Percentiles rank a stretch among this genome's conserved stretches.
These are phyloP conservation scores for Erysimum cheiranthoides DNA, from an alignment of 345 rosid genomes.

Conservation along the genomic window DNA sequence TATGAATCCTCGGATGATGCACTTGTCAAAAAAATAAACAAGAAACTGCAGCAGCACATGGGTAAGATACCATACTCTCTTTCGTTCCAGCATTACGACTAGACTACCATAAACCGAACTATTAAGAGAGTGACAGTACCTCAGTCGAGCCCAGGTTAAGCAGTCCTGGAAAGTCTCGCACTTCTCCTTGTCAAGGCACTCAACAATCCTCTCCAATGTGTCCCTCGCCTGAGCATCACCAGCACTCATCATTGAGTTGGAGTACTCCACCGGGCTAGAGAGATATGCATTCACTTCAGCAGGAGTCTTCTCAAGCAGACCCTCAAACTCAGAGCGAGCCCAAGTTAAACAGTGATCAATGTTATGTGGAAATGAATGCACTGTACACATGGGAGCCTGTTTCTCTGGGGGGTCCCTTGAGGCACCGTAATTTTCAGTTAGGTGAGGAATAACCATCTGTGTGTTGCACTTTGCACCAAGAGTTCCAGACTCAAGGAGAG, in stretches of 20 bases:
- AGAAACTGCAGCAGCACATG: not conserved
- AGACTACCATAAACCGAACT: not conserved
- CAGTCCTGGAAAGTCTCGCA: slow-evolving; percentile 92
- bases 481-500: slow-evolving; percentile 99
- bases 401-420: slow-evolving; percentile 99
- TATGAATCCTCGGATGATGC: not conserved
- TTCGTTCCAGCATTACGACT: not conserved
- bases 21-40: not conserved
- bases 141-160: slow-evolving; percentile 92
- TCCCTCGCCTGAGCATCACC: slow-evolving; percentile 99
- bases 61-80: not conserved
- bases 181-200: slow-evolving; percentile 90
- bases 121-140: slow-evolving; percentile 48
- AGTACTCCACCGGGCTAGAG: slow-evolving; percentile 76
- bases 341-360: slow-evolving; percentile 99
- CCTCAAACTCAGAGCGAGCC: slow-evolving; percentile 99
- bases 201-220: slow-evolving; percentile 82
- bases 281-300: slow-evolving; percentile 95
- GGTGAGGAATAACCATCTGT: slow-evolving; percentile 97
- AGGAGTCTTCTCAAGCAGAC: slow-evolving; percentile 95
- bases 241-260: slow-evolving; percentile 68
- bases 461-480: slow-evolving; percentile 98
- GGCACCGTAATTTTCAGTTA: slow-evolving; percentile 98
- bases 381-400: slow-evolving; percentile 99
- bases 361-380: slow-evolving; percentile 98